Conservation (phyloP, 768 basidiomycete species). For the Boletus edulis region DNA sequence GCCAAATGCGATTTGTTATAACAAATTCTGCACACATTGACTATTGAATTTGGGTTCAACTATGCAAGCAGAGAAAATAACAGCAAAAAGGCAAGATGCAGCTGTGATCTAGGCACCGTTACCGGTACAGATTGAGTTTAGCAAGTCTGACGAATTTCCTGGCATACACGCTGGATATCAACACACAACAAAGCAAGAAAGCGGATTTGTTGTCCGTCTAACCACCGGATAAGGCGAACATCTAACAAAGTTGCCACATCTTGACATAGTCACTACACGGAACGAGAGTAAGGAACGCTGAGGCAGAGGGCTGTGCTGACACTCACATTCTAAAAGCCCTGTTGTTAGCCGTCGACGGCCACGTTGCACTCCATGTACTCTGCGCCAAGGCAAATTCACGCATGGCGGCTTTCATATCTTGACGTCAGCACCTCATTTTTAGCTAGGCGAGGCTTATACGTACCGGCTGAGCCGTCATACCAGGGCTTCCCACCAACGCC, state of each 20-base stretch:
- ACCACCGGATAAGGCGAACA: not conserved
- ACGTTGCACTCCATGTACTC: constrained; percentile 69
- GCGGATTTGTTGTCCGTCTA: not conserved
- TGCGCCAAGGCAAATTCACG: constrained; percentile 61
- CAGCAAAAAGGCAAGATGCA: not conserved
- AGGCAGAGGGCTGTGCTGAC: too few relatives aligned
- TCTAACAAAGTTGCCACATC: constrained; percentile 32
- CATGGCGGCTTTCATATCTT: constrained; percentile 51
- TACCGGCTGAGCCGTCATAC: constrained; percentile 58
- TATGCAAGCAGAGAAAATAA: not conserved
- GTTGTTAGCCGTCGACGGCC: constrained; percentile 61
- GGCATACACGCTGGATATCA: not conserved
- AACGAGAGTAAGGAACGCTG: not conserved
- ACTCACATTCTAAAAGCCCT: constrained; percentile 68
- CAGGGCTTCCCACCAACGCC: constrained; percentile 58
- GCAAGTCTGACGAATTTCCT: not conserved
- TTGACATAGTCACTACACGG: constrained; percentile 30
- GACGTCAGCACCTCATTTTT: constrained; percentile 18
- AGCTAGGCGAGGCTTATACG: constrained; percentile 18
- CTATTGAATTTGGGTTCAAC: too few relatives aligned
- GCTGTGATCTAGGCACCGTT: not conserved
- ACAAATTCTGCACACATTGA: too few relatives aligned
- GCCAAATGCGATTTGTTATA: too few relatives aligned
- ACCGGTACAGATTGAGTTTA: not conserved
- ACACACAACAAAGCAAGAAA: not conserved